A percentile compares a stretch with the other conserved stretches of the same genome.
phyloP scores from a whole-genome alignment of 2,329 filamentous ascomycete genomes.

The Dryadomyces quercus-mongolicae region DNA sequence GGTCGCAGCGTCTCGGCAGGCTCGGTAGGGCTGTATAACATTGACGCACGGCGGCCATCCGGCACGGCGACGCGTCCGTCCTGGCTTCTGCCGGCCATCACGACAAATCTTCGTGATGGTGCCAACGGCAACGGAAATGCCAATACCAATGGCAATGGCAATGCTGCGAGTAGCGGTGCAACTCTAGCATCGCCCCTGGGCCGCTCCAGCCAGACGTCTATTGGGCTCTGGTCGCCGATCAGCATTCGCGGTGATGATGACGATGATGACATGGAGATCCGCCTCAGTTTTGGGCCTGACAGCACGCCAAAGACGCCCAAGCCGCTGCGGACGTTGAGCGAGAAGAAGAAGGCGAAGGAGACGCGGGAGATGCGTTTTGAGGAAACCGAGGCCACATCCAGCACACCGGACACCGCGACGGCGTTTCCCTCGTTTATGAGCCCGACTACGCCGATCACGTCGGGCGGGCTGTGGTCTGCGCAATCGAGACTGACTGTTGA shows the following conservation, averaged over 20 bases:
- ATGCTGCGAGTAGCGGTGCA: slow-evolving; percentile 27
- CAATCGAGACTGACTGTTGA: background rate
- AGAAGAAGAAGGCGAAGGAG: background rate
- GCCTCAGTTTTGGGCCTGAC: slow-evolving; percentile 11
- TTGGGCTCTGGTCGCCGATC: slow-evolving; percentile 35
- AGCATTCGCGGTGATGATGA: slow-evolving; percentile 22
- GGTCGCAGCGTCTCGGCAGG: slow-evolving; percentile 15
- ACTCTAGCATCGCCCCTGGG: slow-evolving; percentile 13
- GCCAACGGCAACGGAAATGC: slow-evolving; percentile 6
- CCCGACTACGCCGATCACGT: no score
- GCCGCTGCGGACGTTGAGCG: slow-evolving; percentile 18
- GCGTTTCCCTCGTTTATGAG: background rate
- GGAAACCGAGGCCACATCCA: background rate
- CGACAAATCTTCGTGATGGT: slow-evolving; percentile 3
- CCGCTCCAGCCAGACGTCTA: slow-evolving; percentile 27
- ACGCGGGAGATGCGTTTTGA: background rate
- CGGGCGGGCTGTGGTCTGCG: background rate
- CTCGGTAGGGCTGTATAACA: slow-evolving; percentile 7
- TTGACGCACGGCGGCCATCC: slow-evolving; percentile 4
- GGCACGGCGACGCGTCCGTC: slow-evolving; percentile 5
- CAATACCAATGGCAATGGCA: slow-evolving; percentile 18
- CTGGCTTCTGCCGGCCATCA: background rate
- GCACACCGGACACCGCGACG: background rate
- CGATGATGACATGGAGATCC: slow-evolving; percentile 27
- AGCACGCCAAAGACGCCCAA: background rate